Conservation (phyloP, 805 yeast species). For the Lipomyces lipofer region DNA sequence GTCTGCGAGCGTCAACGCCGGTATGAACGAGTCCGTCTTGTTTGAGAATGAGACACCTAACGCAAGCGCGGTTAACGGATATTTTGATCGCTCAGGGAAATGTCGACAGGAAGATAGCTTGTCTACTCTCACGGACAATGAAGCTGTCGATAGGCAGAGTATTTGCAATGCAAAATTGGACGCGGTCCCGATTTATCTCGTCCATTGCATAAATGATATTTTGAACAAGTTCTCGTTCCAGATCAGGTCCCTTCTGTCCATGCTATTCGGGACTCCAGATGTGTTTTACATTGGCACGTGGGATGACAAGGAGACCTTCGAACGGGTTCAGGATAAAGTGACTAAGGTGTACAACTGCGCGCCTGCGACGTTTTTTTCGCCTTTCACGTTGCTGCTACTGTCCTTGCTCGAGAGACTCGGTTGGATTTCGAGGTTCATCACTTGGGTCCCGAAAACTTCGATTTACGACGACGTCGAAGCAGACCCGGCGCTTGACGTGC, state of each 20-base stretch:
- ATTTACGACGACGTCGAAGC: neutral
- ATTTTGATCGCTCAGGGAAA: no score
- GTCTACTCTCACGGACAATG: no score
- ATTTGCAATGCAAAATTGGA: no score
- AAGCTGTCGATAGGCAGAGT: no score
- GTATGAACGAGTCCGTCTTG: neutral
- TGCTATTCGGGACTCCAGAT: conserved; percentile 3
- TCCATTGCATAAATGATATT: neutral
- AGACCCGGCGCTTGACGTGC: neutral
- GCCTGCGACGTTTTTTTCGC: neutral
- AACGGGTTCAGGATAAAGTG: neutral
- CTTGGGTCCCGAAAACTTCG: neutral
- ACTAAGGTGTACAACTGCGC: conserved; percentile 1
- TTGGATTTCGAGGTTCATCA: neutral
- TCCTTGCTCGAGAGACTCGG: neutral
- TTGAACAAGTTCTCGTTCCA: neutral
- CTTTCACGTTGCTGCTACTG: neutral
- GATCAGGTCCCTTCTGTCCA: neutral
- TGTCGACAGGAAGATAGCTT: no score
- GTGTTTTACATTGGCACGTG: neutral
- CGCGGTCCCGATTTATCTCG: neutral
- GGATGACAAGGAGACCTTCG: neutral
- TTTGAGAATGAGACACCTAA: neutral
- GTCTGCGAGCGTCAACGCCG: neutral
- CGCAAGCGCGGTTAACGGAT: no score